Base-by-base conservation (phyloP, 495 filamentous ascomycete genomes). In the Extremus antarcticus region DNA sequence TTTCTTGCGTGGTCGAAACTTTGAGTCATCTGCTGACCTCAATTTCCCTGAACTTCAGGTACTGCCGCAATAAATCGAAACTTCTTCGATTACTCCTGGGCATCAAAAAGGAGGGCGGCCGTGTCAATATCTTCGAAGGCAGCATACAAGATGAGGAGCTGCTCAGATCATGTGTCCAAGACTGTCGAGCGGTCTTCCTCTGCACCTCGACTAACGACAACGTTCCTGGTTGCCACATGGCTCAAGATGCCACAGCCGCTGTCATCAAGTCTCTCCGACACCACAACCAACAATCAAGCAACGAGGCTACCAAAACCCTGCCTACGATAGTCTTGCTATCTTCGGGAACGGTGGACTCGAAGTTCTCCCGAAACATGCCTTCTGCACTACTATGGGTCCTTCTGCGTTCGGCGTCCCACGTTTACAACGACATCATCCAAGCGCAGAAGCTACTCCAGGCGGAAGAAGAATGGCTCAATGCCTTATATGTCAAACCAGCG, bases 81-180 rank as follows among this genome's bases (percentile, higher is more conserved):
- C 52, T 54, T 25, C 19, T 47, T 19, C 21, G 21, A 17, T 41
- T 54, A 41, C 13, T 51, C 8, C 58, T 54, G 19, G 35, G 51
- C 15, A 21, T 58, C 11, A 21, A 0, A 9, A n/a, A n/a, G n/a
- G 19, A 21, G 15, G 57, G 38, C 24, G 32, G 50, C 16, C 59
- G 46, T 16, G 55, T 57, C 19, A 17, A 53, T 3, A 51, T 62
- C 29, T 62, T 71, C 46, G 67, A 70, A 51, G 66, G 67, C 47
- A 62, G 48, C 23, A 50, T 69, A 20, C 39, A 62, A 17, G 62
- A 71, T 40, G 21, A 65, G 25, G 54, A 63, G 1, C 52, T 66
- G 32, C 54, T 70, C 9, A 61, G 7, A 16, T 39, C 35, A 24
- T 59, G 52, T 29, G 13, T 59, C 11, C 40, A 47, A 13, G 50